These are phyloP conservation scores for Vinca minor DNA, from an alignment of 257 asterid species.

Conservation along the genomic window DNA sequence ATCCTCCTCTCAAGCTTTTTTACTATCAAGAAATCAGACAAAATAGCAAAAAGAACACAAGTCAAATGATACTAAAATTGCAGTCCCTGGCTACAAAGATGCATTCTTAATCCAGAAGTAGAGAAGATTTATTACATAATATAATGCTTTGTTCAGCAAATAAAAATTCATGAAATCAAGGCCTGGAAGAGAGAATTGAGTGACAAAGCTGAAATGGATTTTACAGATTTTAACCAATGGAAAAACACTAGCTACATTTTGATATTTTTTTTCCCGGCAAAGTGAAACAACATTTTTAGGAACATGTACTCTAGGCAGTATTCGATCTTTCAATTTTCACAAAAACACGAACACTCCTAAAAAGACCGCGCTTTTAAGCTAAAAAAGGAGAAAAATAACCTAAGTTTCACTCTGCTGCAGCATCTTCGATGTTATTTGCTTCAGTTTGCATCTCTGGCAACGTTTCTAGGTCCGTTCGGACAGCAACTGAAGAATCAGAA, in stretches of 20 bases:
- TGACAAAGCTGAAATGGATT: too few relatives aligned
- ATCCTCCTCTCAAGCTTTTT: too few relatives aligned
- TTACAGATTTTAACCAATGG: too few relatives aligned
- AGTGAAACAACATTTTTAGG: constrained; percentile 7
- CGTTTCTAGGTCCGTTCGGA: constrained; percentile 52
- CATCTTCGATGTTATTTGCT: constrained; percentile 52
- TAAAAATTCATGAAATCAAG: background rate
- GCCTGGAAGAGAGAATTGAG: too few relatives aligned
- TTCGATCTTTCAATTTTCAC: constrained; percentile 18
- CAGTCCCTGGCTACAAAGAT: too few relatives aligned
- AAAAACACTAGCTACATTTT: constrained; percentile 23
- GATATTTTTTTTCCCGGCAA: too few relatives aligned
- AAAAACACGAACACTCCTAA: constrained; percentile 18
- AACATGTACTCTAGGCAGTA: constrained; percentile 17
- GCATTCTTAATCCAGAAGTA: background rate
- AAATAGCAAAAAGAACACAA: too few relatives aligned
- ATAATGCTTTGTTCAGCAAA: background rate
- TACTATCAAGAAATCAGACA: too few relatives aligned
- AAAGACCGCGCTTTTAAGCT: constrained; percentile 6
- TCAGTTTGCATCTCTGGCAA: constrained; percentile 58
- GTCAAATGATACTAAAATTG: too few relatives aligned
- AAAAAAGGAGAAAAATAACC: constrained; percentile 15
- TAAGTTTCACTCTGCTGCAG: constrained; percentile 52
- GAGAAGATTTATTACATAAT: background rate
- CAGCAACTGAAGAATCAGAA: constrained; percentile 47